Percentiles rank a stretch among this genome's conserved stretches.
Conservation (phyloP, 108 stramenopile species). For the Nitzschia putrida region DNA sequence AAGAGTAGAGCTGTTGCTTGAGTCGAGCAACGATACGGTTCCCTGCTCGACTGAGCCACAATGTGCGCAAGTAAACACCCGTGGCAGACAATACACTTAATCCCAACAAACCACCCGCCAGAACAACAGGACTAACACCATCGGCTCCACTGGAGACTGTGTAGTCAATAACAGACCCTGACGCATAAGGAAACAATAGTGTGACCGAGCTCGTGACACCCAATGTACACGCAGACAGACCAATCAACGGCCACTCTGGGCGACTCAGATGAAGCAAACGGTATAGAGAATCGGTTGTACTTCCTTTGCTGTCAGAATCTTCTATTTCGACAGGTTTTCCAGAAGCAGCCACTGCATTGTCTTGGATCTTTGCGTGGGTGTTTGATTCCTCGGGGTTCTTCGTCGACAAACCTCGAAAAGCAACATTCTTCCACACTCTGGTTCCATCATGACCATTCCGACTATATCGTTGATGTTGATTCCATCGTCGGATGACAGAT, state of each 20-base stretch:
- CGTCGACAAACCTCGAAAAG: no score
- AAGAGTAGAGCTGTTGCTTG: conserved; percentile 58
- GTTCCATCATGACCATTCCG: no score
- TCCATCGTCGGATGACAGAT: no score
- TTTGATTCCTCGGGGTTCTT: no score
- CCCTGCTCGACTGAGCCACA: conserved; percentile 69
- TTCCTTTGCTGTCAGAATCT: no score
- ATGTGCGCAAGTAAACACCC: conserved; percentile 64
- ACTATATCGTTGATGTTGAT: no score
- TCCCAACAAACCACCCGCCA: conserved; percentile 65
- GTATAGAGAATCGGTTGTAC: conserved; percentile 3
- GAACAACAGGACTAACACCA: conserved; percentile 39
- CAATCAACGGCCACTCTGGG: conserved; percentile 54
- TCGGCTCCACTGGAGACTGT: conserved; percentile 43
- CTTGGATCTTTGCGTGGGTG: no score
- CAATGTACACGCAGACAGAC: conserved; percentile 59
- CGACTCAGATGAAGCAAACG: conserved; percentile 41
- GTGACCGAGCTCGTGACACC: conserved; percentile 70
- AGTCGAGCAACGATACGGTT: conserved; percentile 78
- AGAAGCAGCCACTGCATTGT: no score
- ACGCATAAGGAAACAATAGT: conserved; percentile 68
- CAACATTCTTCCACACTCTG: no score
- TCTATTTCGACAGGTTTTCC: no score
- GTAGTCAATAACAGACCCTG: conserved; percentile 68
- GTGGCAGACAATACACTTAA: conserved; percentile 57